Evolutionary conservation across 2,329 filamentous ascomycete genomes (phyloP).

Genomic region (Spiromastix sp.): DNA sequence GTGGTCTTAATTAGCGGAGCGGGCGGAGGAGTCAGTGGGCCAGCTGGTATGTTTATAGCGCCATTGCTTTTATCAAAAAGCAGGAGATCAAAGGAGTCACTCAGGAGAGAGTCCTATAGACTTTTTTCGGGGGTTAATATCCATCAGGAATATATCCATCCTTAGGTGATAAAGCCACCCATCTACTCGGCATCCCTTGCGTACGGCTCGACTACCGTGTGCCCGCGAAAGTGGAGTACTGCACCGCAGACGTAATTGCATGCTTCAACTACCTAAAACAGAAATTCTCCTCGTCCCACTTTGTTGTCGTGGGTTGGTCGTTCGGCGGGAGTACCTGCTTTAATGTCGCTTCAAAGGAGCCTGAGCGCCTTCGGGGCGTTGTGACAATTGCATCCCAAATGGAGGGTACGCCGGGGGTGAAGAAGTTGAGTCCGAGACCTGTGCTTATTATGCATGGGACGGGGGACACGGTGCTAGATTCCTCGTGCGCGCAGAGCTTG

Average conservation of each 20-base stretch:
- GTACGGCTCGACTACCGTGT: constrained; percentile 33
- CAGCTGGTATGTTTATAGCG: constrained; percentile 20
- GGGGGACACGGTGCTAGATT: too few species aligned
- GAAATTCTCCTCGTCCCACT: constrained; percentile 20
- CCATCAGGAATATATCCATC: constrained; percentile 29
- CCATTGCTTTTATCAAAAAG: not conserved
- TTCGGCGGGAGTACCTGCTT: too few species aligned
- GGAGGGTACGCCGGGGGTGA: too few species aligned
- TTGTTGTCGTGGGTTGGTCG: constrained; percentile 35
- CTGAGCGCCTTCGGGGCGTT: too few species aligned
- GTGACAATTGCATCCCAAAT: too few species aligned
- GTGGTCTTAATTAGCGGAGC: constrained; percentile 24
- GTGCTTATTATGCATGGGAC: too few species aligned
- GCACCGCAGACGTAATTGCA: constrained; percentile 26
- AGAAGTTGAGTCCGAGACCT: too few species aligned
- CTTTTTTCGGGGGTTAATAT: too few species aligned
- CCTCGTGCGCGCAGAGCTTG: too few species aligned
- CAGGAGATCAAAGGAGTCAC: not conserved
- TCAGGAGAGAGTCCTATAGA: not conserved
- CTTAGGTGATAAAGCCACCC: constrained; percentile 31
- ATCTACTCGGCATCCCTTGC: constrained; percentile 28
- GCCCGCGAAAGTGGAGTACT: constrained; percentile 25
- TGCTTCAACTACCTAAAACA: constrained; percentile 27
- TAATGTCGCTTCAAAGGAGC: too few species aligned
- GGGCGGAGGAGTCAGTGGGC: constrained; percentile 31